These are phyloP conservation scores for Alternaria brassicae DNA, from an alignment of 2,329 filamentous ascomycete genomes.

Conservation along the genomic window DNA sequence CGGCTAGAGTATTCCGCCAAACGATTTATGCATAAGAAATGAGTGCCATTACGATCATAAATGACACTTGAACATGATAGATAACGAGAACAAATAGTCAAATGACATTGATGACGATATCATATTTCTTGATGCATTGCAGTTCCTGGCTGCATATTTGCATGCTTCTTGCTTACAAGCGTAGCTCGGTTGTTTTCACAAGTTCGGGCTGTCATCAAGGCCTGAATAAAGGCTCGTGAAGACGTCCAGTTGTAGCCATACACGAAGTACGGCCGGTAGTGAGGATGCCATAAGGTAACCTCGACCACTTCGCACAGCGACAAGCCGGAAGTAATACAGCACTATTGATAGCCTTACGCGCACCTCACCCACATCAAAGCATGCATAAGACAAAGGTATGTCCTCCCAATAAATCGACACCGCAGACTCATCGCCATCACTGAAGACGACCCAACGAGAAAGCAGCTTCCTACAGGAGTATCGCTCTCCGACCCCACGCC, in stretches of 20 bases:
- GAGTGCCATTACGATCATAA: slow-evolving; percentile 9
- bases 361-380: neutral
- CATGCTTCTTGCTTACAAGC: neutral
- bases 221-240: neutral
- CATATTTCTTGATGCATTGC: neutral
- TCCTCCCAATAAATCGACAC: slow-evolving; percentile 75
- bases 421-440: slow-evolving; percentile 72
- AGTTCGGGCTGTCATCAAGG: neutral
- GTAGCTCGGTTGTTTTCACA: neutral
- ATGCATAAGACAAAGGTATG: slow-evolving; percentile 51
- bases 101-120: neutral
- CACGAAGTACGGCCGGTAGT: neutral
- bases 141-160: neutral
- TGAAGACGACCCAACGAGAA: slow-evolving; percentile 72
- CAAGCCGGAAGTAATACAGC: neutral
- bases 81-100: neutral
- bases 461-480: slow-evolving; percentile 70
- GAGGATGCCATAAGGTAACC: neutral
- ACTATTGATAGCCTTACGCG: neutral
- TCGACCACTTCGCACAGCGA: neutral
- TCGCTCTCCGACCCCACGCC: slow-evolving; percentile 69
- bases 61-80: slow-evolving; percentile 8
- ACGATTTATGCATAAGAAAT: slow-evolving; percentile 9
- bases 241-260: neutral
- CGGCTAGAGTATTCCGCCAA: slow-evolving; percentile 5